Evolutionary conservation across 2,329 filamentous ascomycete species (phyloP).

Genomic region (Sclerotinia spermophila): DNA sequence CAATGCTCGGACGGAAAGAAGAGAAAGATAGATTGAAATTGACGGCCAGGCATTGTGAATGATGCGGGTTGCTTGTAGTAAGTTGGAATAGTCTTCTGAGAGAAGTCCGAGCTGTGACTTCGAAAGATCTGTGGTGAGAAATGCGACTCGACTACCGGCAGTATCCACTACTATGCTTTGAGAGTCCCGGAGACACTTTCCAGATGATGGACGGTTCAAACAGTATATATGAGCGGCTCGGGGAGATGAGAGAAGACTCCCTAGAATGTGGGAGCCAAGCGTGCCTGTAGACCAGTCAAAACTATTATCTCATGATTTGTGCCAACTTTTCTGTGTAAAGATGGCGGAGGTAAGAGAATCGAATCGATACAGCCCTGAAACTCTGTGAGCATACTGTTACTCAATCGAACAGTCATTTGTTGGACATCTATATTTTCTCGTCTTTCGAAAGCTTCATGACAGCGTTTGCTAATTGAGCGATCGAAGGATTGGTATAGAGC

Average conservation of each 20-base stretch:
- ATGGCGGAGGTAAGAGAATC: not conserved
- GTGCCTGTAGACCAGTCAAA: not conserved
- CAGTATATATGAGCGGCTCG: not conserved
- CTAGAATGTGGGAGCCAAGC: not conserved
- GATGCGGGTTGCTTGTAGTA: conserved; percentile 31
- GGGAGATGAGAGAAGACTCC: not conserved
- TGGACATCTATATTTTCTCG: not conserved
- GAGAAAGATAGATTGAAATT: conserved; percentile 30
- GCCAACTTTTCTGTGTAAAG: not conserved
- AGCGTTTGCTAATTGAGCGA: not conserved
- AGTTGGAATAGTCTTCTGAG: conserved; percentile 35
- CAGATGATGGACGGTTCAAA: not conserved
- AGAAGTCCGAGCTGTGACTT: not conserved
- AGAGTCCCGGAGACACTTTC: too few species aligned
- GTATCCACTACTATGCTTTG: not conserved
- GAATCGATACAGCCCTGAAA: not conserved
- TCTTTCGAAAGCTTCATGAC: not conserved
- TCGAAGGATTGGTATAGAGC: not conserved
- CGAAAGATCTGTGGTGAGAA: not conserved
- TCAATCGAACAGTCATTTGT: not conserved
- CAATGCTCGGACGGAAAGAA: conserved; percentile 38
- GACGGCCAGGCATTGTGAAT: not conserved
- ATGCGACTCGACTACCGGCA: not conserved
- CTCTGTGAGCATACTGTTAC: not conserved
- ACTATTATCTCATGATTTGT: not conserved